Percentiles rank a stretch among this genome's conserved stretches.
phyloP scores from a whole-genome alignment of 139 green algal species.

The Monoraphidium neglectum region DNA sequence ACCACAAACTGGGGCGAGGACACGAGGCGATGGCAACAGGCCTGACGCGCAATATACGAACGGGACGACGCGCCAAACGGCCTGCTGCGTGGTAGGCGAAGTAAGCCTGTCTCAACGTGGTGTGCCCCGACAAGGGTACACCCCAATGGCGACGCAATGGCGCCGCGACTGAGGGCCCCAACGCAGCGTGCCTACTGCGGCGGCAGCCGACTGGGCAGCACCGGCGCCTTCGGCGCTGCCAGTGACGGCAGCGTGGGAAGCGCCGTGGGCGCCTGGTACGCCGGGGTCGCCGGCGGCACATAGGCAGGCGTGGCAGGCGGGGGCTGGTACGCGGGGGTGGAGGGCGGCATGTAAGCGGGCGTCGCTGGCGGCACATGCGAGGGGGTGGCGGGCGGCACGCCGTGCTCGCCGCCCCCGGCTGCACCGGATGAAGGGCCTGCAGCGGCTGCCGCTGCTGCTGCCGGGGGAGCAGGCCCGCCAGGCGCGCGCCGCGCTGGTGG shows the following conservation, averaged over 20 bases:
- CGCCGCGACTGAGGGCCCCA: too few relatives aligned
- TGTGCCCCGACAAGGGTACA: too few relatives aligned
- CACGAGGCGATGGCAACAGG: too few relatives aligned
- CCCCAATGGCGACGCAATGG: too few relatives aligned
- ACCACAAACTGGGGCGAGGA: too few relatives aligned
- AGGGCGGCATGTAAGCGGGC: not conserved
- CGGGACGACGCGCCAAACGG: too few relatives aligned
- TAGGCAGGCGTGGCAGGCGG: not conserved
- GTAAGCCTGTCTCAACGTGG: too few relatives aligned
- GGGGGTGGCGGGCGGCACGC: constrained; percentile 1
- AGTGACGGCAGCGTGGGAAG: constrained; percentile 17
- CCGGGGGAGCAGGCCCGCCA: not conserved
- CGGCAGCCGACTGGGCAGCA: constrained; percentile 4
- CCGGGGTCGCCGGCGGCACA: constrained; percentile 12
- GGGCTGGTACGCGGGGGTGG: not conserved
- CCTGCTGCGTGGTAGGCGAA: too few relatives aligned
- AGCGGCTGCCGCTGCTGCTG: not conserved
- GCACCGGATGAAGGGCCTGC: not conserved
- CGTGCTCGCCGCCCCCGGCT: not conserved
- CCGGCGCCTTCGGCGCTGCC: constrained; percentile 1
- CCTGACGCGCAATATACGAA: too few relatives aligned
- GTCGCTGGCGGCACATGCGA: not conserved
- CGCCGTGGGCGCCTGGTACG: constrained; percentile 12
- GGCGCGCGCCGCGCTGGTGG: not conserved
- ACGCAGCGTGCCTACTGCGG: not conserved